Base-by-base conservation (phyloP, 1,139 yeast genomes). In the Yamadazyma mexicana region DNA sequence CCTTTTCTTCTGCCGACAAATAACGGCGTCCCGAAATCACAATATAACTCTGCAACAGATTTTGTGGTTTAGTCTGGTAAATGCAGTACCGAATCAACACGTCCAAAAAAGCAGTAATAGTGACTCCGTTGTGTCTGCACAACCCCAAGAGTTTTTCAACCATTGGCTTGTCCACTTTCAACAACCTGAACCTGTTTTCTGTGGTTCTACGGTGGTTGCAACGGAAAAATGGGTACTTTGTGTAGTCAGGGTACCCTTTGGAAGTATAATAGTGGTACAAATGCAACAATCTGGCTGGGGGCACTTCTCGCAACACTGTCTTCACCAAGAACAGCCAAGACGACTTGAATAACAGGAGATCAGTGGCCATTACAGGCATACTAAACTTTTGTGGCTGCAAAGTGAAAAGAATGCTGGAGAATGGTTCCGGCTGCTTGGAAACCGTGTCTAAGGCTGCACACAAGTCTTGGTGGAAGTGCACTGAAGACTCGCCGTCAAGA, bases 401-500 rank as follows among this genome's bases (percentile, higher is more conserved):
- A 16, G 40, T 26, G 36, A 28, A 28, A 28, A 28, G 18, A 8
- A 32, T 40, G 3, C 22, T n/a, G 12, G 23, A 20, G 32, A 35
- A 34, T 11, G 44, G 16, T 8, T 30, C 14, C 10, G 15, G 9
- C 15, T 16, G 11, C 14, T 28, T 28, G 4, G 33, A 30, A 5
- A n/a, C 24, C 5, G 32, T 31, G 10, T 31, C 25, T 4, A 46
- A 47, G 16, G 52, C 56, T 12, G 40, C 39, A 2, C 58, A 41
- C 38, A 69, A 55, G 23, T 64, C 64, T 11, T 52, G 46, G 36
- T 66, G 73, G 47, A 71, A 68, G 31, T 52, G 50, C 7, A 54
- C 48, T 1, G 59, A 69, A 1, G 70, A 51, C 12, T 51, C 54
- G 3, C 75, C 77, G 47, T 70, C 75, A 28, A 58, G 58, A 10